These are phyloP conservation scores for Avena insularis DNA, from an alignment of 176 grass and related monocot species.

Conservation along the genomic window DNA sequence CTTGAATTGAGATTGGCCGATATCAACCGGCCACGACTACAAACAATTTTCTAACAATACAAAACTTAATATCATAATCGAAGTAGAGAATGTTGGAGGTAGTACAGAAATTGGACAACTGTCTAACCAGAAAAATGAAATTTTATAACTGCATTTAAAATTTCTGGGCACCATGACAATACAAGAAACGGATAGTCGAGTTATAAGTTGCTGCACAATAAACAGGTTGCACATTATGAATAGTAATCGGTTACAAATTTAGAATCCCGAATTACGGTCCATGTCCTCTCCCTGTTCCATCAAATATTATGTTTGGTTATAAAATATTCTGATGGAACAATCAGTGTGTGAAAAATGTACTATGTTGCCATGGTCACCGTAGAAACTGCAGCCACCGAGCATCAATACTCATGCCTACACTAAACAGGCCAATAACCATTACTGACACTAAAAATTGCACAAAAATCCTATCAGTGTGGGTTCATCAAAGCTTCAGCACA, in stretches of 20 bases:
- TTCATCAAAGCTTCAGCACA: not conserved
- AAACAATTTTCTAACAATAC: slow-evolving; percentile 44
- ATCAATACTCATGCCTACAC: not conserved
- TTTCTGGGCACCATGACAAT: not conserved
- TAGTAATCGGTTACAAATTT: not conserved
- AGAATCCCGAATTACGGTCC: not conserved
- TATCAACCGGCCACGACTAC: slow-evolving; percentile 22
- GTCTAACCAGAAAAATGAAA: slow-evolving; percentile 28
- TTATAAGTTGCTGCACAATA: not conserved
- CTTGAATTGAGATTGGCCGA: slow-evolving; percentile 45
- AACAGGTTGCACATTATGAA: not conserved
- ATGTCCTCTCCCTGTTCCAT: not conserved
- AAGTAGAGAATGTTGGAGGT: not conserved
- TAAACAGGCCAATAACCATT: not conserved
- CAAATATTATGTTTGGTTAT: not conserved
- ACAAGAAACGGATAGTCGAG: not conserved
- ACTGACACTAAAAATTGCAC: not conserved
- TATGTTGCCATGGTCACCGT: not conserved
- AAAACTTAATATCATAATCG: not conserved
- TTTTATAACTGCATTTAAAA: not conserved
- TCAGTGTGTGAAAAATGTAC: not conserved
- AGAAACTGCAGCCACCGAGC: not conserved
- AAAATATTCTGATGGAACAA: not conserved
- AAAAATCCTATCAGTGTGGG: not conserved
- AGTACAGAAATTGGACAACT: not conserved